phyloP scores from a whole-genome alignment of 768 basidiomycete genomes.

The Leucosporidium creatinivorum region DNA sequence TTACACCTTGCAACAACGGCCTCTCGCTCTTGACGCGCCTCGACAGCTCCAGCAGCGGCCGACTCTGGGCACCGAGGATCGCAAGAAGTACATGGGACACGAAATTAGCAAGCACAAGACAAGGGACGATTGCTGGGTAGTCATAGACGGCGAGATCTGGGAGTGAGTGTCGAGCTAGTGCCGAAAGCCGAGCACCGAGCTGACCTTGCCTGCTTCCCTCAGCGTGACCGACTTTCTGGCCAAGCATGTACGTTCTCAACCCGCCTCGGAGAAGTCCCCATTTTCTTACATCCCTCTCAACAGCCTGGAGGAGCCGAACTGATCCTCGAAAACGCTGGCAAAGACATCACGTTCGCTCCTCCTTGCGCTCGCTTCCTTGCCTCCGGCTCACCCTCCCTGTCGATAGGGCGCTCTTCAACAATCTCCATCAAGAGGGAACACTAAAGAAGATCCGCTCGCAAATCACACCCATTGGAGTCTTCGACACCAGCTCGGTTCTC shows the following conservation, averaged over 20 bases:
- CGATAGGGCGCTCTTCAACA: constrained; percentile 9
- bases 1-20: too few species aligned
- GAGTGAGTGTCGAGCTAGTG: background rate
- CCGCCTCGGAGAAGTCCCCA: too few species aligned
- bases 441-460: constrained; percentile 3
- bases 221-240: constrained; percentile 4
- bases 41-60: too few species aligned
- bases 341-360: constrained; percentile 4
- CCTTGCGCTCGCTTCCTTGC: too few species aligned
- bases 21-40: too few species aligned
- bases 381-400: too few species aligned
- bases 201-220: background rate
- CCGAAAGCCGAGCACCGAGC: background rate
- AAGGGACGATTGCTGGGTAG: background rate
- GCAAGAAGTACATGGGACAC: too few species aligned
- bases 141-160: constrained; percentile 1
- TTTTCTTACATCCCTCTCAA: too few species aligned
- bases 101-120: too few species aligned
- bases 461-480: constrained; percentile 10
- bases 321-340: constrained; percentile 9
- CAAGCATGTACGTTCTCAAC: background rate
- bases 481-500: background rate
- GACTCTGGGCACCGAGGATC: too few species aligned
- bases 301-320: constrained; percentile 22
- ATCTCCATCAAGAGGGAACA: constrained; percentile 6